Conservation (phyloP, 2,329 filamentous ascomycete species). For the Penicillium sp. region DNA sequence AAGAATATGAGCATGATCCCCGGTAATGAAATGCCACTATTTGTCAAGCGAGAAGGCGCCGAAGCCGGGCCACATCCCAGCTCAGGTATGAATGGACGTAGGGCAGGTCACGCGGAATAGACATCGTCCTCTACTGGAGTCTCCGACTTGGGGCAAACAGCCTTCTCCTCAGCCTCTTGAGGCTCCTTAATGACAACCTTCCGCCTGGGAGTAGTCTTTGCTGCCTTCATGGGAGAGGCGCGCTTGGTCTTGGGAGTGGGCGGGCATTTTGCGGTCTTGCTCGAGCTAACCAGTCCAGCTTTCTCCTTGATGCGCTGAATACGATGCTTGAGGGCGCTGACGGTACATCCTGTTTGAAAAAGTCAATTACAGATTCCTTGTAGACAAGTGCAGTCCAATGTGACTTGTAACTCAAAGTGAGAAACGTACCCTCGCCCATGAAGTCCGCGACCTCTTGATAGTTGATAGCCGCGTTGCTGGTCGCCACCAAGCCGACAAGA, state of each 20-base stretch:
- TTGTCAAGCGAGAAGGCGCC: too few species aligned
- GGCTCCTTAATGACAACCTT: too few species aligned
- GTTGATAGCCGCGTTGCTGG: neutral
- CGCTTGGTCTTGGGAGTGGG: neutral
- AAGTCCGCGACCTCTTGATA: conserved; percentile 8
- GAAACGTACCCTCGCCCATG: conserved; percentile 13
- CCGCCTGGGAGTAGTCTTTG: neutral
- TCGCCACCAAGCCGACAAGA: neutral
- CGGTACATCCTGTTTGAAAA: neutral
- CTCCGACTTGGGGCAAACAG: too few species aligned
- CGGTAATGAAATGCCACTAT: too few species aligned
- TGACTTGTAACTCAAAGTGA: neutral
- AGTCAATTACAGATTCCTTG: neutral
- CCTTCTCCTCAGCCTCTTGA: too few species aligned
- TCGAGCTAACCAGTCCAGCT: neutral
- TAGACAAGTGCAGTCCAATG: neutral
- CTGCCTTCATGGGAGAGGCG: neutral
- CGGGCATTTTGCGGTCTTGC: neutral
- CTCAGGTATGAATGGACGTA: too few species aligned
- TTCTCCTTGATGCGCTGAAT: conserved; percentile 6
- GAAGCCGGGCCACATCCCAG: too few species aligned
- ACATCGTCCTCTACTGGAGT: too few species aligned
- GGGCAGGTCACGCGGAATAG: too few species aligned
- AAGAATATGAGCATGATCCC: too few species aligned
- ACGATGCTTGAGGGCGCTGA: conserved; percentile 5